Conservation (phyloP, 1,284 basidiomycete genomes). For the Uromyces viciae-fabae region DNA sequence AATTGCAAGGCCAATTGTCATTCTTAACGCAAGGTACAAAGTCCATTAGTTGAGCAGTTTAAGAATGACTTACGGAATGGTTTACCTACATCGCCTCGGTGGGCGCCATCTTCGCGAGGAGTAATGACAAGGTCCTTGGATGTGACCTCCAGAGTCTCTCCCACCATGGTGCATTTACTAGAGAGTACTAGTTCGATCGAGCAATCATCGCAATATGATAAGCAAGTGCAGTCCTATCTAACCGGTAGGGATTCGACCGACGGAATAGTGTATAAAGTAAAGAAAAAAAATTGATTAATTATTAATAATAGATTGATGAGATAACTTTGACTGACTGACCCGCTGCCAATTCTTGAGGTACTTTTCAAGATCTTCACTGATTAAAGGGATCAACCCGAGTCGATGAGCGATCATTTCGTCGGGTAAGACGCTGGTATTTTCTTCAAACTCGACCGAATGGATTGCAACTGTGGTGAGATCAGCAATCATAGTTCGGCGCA, state of each 20-base stretch:
- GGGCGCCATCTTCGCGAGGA: constrained; percentile 59
- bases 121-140: constrained; percentile 70
- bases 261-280: constrained; percentile 57
- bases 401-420: constrained; percentile 98
- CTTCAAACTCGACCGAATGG: constrained; percentile 88
- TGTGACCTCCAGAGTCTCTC: constrained; percentile 72
- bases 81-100: constrained; percentile 65
- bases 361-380: constrained; percentile 60
- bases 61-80: constrained; percentile 52
- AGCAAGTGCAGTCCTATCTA: constrained; percentile 69
- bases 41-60: too few relatives aligned
- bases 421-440: constrained; percentile 87
- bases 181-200: constrained; percentile 72
- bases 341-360: constrained; percentile 76
- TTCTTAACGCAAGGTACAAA: too few relatives aligned
- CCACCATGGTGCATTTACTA: constrained; percentile 64
- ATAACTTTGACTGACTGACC: constrained; percentile 58
- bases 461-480: constrained; percentile 93
- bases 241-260: constrained; percentile 3
- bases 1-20: constrained; percentile 59
- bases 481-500: constrained; percentile 87
- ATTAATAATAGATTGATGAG: not conserved
- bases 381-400: constrained; percentile 86
- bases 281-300: not conserved
- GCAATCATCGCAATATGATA: constrained; percentile 72